Percentiles rank a stretch among this genome's conserved stretches.
phyloP scores from a whole-genome alignment of 2,329 filamentous ascomycete genomes.

The Fusarium devonianum region DNA sequence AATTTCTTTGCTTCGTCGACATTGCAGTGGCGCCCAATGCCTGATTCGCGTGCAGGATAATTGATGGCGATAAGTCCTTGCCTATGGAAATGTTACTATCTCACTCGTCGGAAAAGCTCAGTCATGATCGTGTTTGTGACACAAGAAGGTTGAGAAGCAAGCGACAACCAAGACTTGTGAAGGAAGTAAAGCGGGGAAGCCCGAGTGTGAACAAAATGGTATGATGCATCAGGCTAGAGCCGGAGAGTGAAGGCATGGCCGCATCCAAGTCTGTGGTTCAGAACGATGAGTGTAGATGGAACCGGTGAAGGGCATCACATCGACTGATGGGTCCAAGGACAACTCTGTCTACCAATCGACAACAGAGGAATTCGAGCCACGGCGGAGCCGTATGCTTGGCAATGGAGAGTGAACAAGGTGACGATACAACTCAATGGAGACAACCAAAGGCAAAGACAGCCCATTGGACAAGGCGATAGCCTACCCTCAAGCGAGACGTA shows the following conservation, averaged over 20 bases:
- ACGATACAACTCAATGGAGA: neutral
- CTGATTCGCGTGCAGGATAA: slow-evolving; percentile 84
- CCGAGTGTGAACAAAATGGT: neutral
- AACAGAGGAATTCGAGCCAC: neutral
- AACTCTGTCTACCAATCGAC: slow-evolving; percentile 6
- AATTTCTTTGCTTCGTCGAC: slow-evolving; percentile 83
- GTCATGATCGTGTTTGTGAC: neutral
- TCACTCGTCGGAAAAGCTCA: too few species aligned
- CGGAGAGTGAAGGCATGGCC: neutral
- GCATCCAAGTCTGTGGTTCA: neutral
- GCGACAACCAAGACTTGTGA: neutral
- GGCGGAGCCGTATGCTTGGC: neutral
- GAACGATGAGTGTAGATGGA: neutral
- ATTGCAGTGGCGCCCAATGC: slow-evolving; percentile 80
- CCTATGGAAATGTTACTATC: slow-evolving; percentile 53
- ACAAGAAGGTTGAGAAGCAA: neutral
- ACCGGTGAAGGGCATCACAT: neutral
- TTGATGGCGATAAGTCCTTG: slow-evolving; percentile 95
- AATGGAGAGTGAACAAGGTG: neutral
- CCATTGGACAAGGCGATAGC: too few species aligned
- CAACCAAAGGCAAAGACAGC: too few species aligned
- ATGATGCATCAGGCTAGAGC: neutral
- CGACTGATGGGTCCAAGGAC: slow-evolving; percentile 1
- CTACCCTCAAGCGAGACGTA: neutral
- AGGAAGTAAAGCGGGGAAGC: neutral